phyloP scores from a whole-genome alignment of 352 stramenopile species.

The Phytopythium oedochilum region DNA sequence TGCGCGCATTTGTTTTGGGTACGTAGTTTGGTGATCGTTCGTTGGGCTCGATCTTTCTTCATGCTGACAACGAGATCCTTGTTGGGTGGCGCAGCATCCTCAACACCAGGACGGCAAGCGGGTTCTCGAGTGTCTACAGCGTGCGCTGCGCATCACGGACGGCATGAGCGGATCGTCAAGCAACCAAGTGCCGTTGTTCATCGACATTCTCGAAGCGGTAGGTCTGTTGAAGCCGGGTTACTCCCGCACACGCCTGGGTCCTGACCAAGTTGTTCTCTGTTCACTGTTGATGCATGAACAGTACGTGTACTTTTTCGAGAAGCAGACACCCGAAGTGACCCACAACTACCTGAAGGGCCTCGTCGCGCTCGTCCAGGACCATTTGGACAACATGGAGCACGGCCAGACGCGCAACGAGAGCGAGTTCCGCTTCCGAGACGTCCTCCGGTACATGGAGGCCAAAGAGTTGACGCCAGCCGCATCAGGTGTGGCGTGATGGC shows the following conservation, averaged over 20 bases:
- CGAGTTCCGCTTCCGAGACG: conserved; percentile 83
- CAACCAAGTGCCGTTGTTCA: conserved; percentile 92
- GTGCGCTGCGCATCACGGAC: conserved; percentile 94
- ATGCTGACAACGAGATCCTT: conserved; percentile 3
- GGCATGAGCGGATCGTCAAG: conserved; percentile 64
- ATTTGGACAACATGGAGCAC: conserved; percentile 90
- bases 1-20: conserved; percentile 97
- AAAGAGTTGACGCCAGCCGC: not conserved
- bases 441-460: conserved; percentile 71
- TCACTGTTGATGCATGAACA: conserved; percentile 10
- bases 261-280: not conserved
- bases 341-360: conserved; percentile 70
- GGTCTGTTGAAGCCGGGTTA: conserved; percentile 9
- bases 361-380: conserved; percentile 90
- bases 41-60: not conserved
- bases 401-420: conserved; percentile 56
- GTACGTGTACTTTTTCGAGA: conserved; percentile 95
- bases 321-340: conserved; percentile 63
- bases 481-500: not conserved
- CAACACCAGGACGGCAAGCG: conserved; percentile 90
- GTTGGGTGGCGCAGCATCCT: conserved; percentile 32
- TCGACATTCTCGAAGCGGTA: conserved; percentile 94
- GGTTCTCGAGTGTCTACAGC: conserved; percentile 96
- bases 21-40: conserved; percentile 8
- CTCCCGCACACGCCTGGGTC: not conserved